These are phyloP conservation scores for Ophiostoma piceae DNA, from an alignment of 2,329 filamentous ascomycete species.

Conservation along the genomic window DNA sequence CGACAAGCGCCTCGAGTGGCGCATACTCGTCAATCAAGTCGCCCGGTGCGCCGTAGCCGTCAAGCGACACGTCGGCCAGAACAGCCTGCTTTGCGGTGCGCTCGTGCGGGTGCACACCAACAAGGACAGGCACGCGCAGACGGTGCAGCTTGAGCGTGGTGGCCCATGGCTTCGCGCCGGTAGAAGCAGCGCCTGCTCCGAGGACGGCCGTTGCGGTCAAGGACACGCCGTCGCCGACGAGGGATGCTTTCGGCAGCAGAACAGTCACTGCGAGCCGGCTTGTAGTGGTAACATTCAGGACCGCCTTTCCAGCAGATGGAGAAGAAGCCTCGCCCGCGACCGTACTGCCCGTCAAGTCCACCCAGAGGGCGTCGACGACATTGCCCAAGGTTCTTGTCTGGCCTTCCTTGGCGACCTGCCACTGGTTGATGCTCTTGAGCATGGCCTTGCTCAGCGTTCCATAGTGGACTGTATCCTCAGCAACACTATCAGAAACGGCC, in stretches of 20 bases:
- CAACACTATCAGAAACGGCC: constrained; percentile 58
- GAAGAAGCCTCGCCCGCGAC: constrained; percentile 32
- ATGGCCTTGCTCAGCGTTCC: constrained; percentile 64
- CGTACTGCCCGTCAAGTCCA: constrained; percentile 36
- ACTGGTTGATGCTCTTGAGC: constrained; percentile 40
- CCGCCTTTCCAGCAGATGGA: constrained; percentile 22
- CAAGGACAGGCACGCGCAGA: constrained; percentile 59
- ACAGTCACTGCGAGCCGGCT: constrained; percentile 49
- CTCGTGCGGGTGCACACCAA: constrained; percentile 71
- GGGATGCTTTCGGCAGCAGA: constrained; percentile 61
- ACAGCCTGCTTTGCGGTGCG: constrained; percentile 37
- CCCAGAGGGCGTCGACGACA: constrained; percentile 38
- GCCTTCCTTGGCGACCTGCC: constrained; percentile 30
- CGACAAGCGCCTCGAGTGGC: constrained; percentile 54
- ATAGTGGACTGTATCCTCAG: constrained; percentile 70
- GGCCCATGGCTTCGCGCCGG: neutral
- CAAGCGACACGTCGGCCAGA: constrained; percentile 41
- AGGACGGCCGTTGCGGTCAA: constrained; percentile 29
- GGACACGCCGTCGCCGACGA: constrained; percentile 26
- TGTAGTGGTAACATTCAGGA: constrained; percentile 38
- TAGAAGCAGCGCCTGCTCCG: neutral
- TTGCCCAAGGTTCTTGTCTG: constrained; percentile 27
- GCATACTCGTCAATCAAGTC: constrained; percentile 46
- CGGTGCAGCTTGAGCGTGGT: constrained; percentile 47
- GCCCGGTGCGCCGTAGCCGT: constrained; percentile 41